phyloP scores from a whole-genome alignment of 768 basidiomycete genomes.

The Russula dissimulans region DNA sequence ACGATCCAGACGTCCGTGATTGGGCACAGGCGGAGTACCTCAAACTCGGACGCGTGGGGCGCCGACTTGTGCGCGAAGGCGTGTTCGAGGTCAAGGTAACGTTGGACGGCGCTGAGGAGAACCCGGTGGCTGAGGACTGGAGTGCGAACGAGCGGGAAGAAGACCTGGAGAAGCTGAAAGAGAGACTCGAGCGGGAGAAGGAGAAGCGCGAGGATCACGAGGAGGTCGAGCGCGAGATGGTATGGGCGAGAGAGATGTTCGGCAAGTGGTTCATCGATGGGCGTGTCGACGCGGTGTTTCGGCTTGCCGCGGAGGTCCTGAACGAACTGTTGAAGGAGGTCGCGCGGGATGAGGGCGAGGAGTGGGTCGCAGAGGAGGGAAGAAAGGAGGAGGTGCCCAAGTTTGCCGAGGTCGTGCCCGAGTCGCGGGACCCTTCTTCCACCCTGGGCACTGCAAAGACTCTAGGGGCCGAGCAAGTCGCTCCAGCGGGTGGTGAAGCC shows the following conservation, averaged over 20 bases:
- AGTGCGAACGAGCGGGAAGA: constrained; percentile 13
- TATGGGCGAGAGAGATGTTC: constrained; percentile 18
- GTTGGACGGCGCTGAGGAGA: constrained; percentile 7
- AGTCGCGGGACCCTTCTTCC: constrained; percentile 2
- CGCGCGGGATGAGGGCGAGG: constrained; percentile 17
- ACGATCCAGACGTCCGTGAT: constrained; percentile 16
- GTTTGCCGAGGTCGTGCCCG: neutral
- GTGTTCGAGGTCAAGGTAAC: constrained; percentile 15
- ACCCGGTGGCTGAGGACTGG: constrained; percentile 1
- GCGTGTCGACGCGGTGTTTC: constrained; percentile 17
- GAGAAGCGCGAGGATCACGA: constrained; percentile 12
- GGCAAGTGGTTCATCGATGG: constrained; percentile 16
- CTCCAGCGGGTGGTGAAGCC: neutral
- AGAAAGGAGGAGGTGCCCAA: neutral
- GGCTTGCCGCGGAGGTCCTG: constrained; percentile 12
- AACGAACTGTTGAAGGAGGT: constrained; percentile 14
- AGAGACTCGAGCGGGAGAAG: constrained; percentile 11
- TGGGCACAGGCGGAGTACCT: constrained; percentile 21
- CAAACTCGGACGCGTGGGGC: constrained; percentile 11
- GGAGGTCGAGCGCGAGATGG: constrained; percentile 17
- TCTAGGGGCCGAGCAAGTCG: neutral
- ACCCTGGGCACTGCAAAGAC: constrained; percentile 4
- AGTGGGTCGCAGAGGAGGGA: constrained; percentile 11
- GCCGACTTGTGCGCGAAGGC: constrained; percentile 18
- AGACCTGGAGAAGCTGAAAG: constrained; percentile 15